Base-by-base conservation (phyloP, 1,284 basidiomycete genomes). In the Trametes hirsuta region DNA sequence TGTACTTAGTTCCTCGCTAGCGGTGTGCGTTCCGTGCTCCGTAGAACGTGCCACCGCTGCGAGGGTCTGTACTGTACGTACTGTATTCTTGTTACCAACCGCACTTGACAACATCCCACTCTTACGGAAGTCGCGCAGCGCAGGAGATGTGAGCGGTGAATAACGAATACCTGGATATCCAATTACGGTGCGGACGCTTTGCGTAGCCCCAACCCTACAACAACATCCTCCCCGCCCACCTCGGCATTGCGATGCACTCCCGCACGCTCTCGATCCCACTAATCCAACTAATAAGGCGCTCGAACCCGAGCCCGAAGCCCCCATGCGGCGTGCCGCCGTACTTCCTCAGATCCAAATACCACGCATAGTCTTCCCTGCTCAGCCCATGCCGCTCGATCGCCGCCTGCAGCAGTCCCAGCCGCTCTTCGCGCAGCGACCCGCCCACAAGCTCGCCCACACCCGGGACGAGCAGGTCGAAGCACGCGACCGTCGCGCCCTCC, bases 401-500 rank as follows among this genome's bases (percentile, higher is more conserved):
- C 12, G 68, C 70, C 55, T 79, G 72, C 35, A 97, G 77, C 8
- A 81, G 68, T 6, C 80, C 79, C n/a, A 81, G 68, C 22, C 94
- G 82, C 69, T 97, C 93, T 73, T 98, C 96, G 59, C 97, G 84
- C 30, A 98, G 77, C 22, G 93, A 95, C 1, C 97, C 97, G 4
- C 97, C 97, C 0, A 87, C 92, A 35, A 99, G 82, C 76, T 99
- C 97, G 6, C 97, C 97, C 0, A 96, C 77, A 11, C 83, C 76
- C 0, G 97, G 97, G 11, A 98, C 86, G 51, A 99, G 83, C 22
- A 99, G 82, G 74, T 99, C 97, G 71, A 99, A 98, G 76, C 96
- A 98, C 10, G 91, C 93, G 4, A 94, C 94, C 1, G 94, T 96
- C 55, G 71, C 68, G 37, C 46, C 55, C 21, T 48, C 35, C 41